These are phyloP conservation scores for Fennellomyces sp. DNA, from an alignment of 371 early-diverging fungal genomes.

Conservation along the genomic window DNA sequence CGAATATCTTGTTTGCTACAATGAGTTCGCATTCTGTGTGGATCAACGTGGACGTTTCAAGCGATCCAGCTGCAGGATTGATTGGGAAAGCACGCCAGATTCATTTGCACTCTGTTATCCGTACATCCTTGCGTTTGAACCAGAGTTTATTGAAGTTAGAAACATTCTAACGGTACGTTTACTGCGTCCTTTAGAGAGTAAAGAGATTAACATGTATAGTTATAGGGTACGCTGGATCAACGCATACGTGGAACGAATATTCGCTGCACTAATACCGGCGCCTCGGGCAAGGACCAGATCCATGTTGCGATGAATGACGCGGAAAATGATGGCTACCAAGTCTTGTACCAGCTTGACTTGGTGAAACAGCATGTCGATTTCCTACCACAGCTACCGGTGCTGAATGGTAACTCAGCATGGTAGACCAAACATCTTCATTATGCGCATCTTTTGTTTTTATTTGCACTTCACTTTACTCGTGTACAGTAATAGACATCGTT, in stretches of 20 bases:
- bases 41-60: slow-evolving; percentile 62
- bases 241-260: slow-evolving; percentile 42
- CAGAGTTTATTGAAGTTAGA: slow-evolving; percentile 86
- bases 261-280: slow-evolving; percentile 29
- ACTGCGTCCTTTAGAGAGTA: not conserved
- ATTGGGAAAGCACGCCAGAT: slow-evolving; percentile 60
- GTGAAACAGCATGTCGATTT: slow-evolving; percentile 9
- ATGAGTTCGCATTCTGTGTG: slow-evolving; percentile 90
- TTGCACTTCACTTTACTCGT: too few species aligned
- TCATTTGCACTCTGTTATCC: slow-evolving; percentile 73
- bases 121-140: slow-evolving; percentile 88
- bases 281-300: slow-evolving; percentile 13
- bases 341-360: slow-evolving; percentile 35
- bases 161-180: slow-evolving; percentile 72
- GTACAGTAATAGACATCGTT: too few species aligned
- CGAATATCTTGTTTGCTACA: slow-evolving; percentile 87
- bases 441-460: too few species aligned
- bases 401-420: not conserved
- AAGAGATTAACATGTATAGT: not conserved
- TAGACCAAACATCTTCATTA: not conserved
- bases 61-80: slow-evolving; percentile 28
- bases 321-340: slow-evolving; percentile 40
- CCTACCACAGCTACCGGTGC: slow-evolving; percentile 7
- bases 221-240: slow-evolving; percentile 44
- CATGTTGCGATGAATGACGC: slow-evolving; percentile 51